Evolutionary conservation across 2,329 filamentous ascomycete species (phyloP).

Genomic region (Emergomyces pasteurianus): DNA sequence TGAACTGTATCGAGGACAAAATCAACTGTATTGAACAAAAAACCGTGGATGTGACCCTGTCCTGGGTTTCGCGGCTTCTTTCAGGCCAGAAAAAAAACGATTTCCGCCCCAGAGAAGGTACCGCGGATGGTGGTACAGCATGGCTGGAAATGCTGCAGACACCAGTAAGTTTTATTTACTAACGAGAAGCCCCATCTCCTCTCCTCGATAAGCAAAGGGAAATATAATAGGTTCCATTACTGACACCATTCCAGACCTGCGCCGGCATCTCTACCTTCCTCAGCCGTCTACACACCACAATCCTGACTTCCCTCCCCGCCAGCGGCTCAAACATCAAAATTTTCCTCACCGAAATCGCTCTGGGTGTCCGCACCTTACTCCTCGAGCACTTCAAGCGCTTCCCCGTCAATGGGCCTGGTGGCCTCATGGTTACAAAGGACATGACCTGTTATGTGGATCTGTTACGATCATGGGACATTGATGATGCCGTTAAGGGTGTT

Average conservation of each 20-base stretch:
- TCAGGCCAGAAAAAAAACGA: constrained; percentile 74
- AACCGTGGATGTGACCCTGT: constrained; percentile 59
- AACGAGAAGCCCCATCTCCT: not conserved
- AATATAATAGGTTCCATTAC: not conserved
- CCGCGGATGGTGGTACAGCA: constrained; percentile 29
- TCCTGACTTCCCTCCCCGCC: constrained; percentile 50
- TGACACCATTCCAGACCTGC: constrained; percentile 46
- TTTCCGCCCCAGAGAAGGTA: constrained; percentile 75
- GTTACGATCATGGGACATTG: constrained; percentile 67
- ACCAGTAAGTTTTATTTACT: constrained; percentile 29
- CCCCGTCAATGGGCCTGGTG: constrained; percentile 82
- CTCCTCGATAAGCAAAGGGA: not conserved
- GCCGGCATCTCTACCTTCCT: constrained; percentile 72
- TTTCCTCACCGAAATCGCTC: constrained; percentile 72
- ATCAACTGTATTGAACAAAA: constrained; percentile 59
- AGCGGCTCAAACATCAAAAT: constrained; percentile 66
- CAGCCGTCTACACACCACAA: constrained; percentile 49
- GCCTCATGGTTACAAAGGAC: constrained; percentile 90
- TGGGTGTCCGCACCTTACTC: constrained; percentile 64
- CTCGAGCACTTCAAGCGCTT: constrained; percentile 94
- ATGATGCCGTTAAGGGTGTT: constrained; percentile 43
- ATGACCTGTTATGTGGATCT: constrained; percentile 86
- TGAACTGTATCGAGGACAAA: constrained; percentile 73
- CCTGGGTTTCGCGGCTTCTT: constrained; percentile 63
- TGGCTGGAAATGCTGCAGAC: constrained; percentile 71